Evolutionary conservation across 768 basidiomycete species (phyloP).

Genomic region (Dioszegia hungarica): DNA sequence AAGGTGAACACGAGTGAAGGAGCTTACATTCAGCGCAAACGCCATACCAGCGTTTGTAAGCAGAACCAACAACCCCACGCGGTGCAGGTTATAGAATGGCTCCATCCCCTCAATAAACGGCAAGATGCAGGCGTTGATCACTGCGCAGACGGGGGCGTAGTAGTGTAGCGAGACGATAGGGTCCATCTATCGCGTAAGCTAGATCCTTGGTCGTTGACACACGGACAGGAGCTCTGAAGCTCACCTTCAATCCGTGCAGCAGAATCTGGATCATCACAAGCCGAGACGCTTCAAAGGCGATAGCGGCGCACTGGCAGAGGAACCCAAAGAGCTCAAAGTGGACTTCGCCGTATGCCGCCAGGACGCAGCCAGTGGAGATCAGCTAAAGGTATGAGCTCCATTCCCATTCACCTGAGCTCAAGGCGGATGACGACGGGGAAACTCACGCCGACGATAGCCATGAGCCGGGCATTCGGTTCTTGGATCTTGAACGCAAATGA

Average conservation of each 20-base stretch:
- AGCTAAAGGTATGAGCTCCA: slow-evolving; percentile 51
- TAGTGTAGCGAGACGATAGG: slow-evolving; percentile 87
- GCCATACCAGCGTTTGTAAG: slow-evolving; percentile 80
- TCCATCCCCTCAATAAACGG: slow-evolving; percentile 90
- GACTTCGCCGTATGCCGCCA: slow-evolving; percentile 74
- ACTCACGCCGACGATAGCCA: slow-evolving; percentile 64
- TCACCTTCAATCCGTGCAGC: slow-evolving; percentile 76
- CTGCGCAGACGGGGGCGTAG: slow-evolving; percentile 65
- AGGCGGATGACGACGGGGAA: too few species aligned
- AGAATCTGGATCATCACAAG: slow-evolving; percentile 98
- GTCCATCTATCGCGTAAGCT: slow-evolving; percentile 61
- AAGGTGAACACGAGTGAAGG: not conserved
- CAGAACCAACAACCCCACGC: slow-evolving; percentile 65
- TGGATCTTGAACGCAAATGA: slow-evolving; percentile 85
- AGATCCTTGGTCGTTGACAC: not conserved
- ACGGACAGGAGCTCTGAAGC: too few species aligned
- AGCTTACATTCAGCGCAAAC: slow-evolving; percentile 69
- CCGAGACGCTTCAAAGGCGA: slow-evolving; percentile 77
- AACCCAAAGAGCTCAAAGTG: slow-evolving; percentile 84
- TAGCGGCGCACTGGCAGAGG: slow-evolving; percentile 78
- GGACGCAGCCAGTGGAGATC: slow-evolving; percentile 73
- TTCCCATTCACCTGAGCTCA: too few species aligned
- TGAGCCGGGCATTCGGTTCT: slow-evolving; percentile 75
- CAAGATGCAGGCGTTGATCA: slow-evolving; percentile 76
- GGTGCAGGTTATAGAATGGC: slow-evolving; percentile 71